Base-by-base conservation (phyloP, 2,329 filamentous ascomycete genomes). In the Fusarium mangiferae region DNA sequence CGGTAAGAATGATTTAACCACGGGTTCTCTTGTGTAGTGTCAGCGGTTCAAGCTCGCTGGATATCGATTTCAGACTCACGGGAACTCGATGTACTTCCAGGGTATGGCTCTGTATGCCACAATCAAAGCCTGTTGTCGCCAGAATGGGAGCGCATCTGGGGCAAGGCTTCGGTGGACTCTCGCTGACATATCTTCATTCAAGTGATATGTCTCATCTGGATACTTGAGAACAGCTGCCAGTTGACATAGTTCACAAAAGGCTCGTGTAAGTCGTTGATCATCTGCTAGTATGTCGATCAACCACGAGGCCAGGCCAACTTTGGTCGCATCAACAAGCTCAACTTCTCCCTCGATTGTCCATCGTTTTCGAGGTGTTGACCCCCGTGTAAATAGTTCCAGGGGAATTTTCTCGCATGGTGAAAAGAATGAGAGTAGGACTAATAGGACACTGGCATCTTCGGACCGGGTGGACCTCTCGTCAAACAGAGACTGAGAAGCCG, bases 271-370 rank as follows among this genome's bases (percentile, higher is more conserved):
- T 59, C 70, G 63, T 44, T 54, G 49, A 9, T 20, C 17, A 52
- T 76, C 51, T 26, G 74, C 56, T 17, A 76, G 44, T 9, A 76
- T 55, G 20, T 58, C 52, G 30, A 46, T 28, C 36, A 76, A 45
- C 41, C 56, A 68, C 14, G 59, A 28, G 41, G 48, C 46, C 52
- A 76, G 44, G 18, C 74, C 74, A 58, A 61, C 49, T 6, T 17
- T 82, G 80, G 28, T 83, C 80, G 76, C 84, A 70, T 69, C 81
- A 80, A n/a, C 60, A 63, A 41, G 69, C 65, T 77, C 75, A 48
- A 75, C 56, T 13, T 73, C 42, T 26, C 74, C 74, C 22, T 75
- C 60, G 12, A 45, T 41, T 17, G 68, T 76, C 74, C 74, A 76
- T 44, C 74, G 69, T 44, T 55, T 83, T 66, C 73, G 76, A 74